A percentile compares a stretch with the other conserved stretches of the same genome.
Conservation (phyloP, 306 rosid genomes). For the Herpetospermum pedunculosum region DNA sequence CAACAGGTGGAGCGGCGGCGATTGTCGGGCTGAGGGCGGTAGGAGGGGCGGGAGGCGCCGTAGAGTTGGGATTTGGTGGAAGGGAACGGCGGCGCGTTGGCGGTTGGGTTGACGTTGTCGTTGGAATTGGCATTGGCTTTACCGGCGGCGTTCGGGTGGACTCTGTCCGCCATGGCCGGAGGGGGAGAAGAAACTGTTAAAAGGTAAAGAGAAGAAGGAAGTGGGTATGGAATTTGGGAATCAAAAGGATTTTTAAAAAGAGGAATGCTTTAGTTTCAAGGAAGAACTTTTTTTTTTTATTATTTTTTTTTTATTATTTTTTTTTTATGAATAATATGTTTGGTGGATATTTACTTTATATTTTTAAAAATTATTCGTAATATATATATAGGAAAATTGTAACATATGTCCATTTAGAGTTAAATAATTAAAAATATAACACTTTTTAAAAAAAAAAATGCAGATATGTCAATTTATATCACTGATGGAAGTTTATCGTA, state of each 20-base stretch:
- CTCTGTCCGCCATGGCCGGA: conserved; percentile 48
- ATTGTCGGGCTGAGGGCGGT: conserved; percentile 47
- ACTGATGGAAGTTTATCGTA: no score
- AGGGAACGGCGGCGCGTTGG: conserved; percentile 33
- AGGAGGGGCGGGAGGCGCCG: conserved; percentile 58
- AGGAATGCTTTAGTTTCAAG: conserved; percentile 8
- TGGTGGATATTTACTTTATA: neutral
- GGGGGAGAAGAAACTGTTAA: neutral
- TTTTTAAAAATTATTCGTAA: neutral
- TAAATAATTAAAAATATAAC: no score
- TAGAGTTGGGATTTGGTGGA: conserved; percentile 54
- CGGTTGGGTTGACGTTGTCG: neutral
- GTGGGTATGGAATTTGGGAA: neutral
- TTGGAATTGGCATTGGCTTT: conserved; percentile 2
- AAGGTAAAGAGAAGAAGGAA: neutral
- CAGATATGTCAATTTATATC: no score
- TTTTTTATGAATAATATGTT: neutral
- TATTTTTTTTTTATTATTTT: neutral
- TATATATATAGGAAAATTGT: no score
- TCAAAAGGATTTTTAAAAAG: neutral
- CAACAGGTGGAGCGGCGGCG: conserved; percentile 38
- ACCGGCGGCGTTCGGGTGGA: conserved; percentile 36
- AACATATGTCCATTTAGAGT: no score
- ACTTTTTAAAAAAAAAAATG: no score
- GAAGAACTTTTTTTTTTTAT: neutral